Base-by-base conservation (phyloP, 129 eudicot species). In the Tanacetum coccineum region DNA sequence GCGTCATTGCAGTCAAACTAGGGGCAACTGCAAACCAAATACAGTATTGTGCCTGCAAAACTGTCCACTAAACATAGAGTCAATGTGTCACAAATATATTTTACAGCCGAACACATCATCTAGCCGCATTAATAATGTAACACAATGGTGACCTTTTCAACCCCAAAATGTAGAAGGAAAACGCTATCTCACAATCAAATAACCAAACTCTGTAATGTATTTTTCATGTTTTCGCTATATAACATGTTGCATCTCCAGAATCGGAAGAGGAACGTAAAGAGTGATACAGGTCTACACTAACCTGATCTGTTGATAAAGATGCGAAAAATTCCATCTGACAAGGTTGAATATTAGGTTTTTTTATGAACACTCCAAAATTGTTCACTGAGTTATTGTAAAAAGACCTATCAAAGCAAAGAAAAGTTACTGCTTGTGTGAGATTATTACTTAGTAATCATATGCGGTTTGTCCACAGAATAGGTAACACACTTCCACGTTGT, bases 11-110 rank as follows among this genome's bases (percentile, higher is more conserved):
- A n/a, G 88, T 87, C 84, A 91, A 62, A 78, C 97, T 83, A 62
- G n/a, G n/a, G 94, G 64, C 73, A 91, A 83, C 88, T 77, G 87
- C 80, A 91, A 62, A 70, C 97, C 97, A 88, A 87, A 85, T 62
- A 79, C 61, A 48, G 80, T 74, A n/a, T 9, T 67, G 80, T 62
- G 66, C 89, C 95, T 87, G 80, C 64, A 74, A 84, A 59, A 80
- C 65, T n/a, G 81, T 62, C 58, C n/a, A n/a, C 72, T 66, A 65
- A 52, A 55, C 45, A 45, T 39, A 66, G 19, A n/a, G n/a, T n/a
- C 45, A 32, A 54, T 25, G 53, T 45, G 15, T 17, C 71, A 64
- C 65, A 4, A 12, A 42, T 53, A 72, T 51, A 21, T 20, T 42
- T 11, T 36, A 73, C 62, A 36, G 50, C 66, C 9, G 15, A 53